Conservation (phyloP, 2,329 filamentous ascomycete species). For the Monilinia vaccinii-corymbosi region DNA sequence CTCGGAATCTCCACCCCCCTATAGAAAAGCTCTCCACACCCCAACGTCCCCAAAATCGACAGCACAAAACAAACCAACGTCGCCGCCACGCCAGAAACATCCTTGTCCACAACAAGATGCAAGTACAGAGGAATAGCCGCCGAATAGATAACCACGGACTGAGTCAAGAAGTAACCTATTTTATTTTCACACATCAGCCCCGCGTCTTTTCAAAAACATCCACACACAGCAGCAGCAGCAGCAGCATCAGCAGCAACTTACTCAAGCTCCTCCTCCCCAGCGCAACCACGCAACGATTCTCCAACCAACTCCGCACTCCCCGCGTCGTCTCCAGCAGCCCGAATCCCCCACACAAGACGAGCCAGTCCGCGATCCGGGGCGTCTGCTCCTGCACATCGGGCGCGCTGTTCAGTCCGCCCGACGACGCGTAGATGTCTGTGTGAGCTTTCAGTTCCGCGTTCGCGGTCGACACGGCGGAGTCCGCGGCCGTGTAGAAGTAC, state of each 20-base stretch:
- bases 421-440: constrained; percentile 32
- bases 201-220: neutral
- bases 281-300: constrained; percentile 30
- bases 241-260: constrained; percentile 27
- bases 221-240: neutral
- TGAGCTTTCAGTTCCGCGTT: constrained; percentile 34
- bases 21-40: constrained; percentile 12
- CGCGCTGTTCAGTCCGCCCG: constrained; percentile 30
- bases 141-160: constrained; percentile 34
- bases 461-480: constrained; percentile 26
- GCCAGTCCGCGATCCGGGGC: constrained; percentile 35
- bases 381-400: constrained; percentile 30
- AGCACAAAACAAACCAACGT: neutral
- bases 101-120: neutral
- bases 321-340: constrained; percentile 34
- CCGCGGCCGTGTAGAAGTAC: constrained; percentile 35
- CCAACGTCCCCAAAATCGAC: neutral
- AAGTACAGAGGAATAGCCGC: constrained; percentile 33
- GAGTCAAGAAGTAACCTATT: constrained; percentile 34
- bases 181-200: neutral
- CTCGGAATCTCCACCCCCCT: constrained; percentile 12
- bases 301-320: constrained; percentile 30
- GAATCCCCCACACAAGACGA: constrained; percentile 35
- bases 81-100: neutral
- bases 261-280: constrained; percentile 36